A percentile compares a stretch with the other conserved stretches of the same genome.
phyloP scores from a whole-genome alignment of 768 basidiomycete species.

The Termitomyces heimii region DNA sequence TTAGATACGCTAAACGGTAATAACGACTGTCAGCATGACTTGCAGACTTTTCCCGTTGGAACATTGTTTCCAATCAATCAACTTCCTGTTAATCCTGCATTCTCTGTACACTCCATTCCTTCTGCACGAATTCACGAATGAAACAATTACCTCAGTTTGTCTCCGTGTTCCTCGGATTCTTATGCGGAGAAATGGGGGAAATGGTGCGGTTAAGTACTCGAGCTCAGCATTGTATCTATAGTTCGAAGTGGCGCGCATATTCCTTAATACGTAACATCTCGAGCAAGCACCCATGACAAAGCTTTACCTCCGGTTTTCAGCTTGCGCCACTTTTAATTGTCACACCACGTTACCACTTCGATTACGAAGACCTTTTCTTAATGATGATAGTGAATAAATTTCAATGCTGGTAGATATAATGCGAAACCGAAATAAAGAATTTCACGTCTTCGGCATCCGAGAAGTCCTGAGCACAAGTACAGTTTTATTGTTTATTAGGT shows the following conservation, averaged over 20 bases:
- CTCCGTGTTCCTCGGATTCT: neutral
- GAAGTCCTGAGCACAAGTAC: neutral
- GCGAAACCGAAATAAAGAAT: too few relatives aligned
- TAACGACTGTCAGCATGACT: neutral
- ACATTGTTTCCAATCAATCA: neutral
- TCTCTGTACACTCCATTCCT: too few relatives aligned
- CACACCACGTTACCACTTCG: neutral
- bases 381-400: too few relatives aligned
- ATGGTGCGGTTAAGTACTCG: neutral
- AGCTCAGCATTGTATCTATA: neutral
- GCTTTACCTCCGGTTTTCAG: too few relatives aligned
- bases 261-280: too few relatives aligned
- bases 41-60: neutral
- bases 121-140: neutral
- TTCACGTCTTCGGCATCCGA: neutral
- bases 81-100: neutral
- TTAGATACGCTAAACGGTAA: slow-evolving; percentile 66
- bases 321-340: neutral
- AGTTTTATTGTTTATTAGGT: slow-evolving; percentile 29
- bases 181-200: neutral
- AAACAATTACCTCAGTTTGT: neutral
- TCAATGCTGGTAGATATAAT: too few relatives aligned
- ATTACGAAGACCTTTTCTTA: neutral
- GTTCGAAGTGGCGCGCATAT: too few relatives aligned
- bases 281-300: too few relatives aligned